Conservation (phyloP, 257 asterid species). For the Gynochthodes officinalis region DNA sequence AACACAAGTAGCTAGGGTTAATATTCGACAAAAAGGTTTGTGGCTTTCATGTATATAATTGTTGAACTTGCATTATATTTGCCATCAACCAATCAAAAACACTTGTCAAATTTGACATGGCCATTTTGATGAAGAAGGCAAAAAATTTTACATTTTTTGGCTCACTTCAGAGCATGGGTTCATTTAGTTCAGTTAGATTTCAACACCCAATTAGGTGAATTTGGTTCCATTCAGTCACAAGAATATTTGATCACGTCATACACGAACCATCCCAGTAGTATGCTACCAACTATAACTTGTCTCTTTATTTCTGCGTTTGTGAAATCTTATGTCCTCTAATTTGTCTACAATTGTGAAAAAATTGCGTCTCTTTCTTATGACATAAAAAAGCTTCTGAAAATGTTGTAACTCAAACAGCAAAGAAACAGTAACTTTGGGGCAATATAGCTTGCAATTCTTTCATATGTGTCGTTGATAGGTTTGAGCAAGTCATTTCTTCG, state of each 20-base stretch:
- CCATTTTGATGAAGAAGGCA: not conserved
- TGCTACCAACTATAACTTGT: no score
- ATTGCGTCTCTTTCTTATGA: not conserved
- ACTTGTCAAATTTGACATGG: not conserved
- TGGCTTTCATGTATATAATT: not conserved
- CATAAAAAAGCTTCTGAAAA: constrained; percentile 1
- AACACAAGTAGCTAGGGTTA: not conserved
- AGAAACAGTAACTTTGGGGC: not conserved
- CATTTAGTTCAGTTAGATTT: constrained; percentile 21
- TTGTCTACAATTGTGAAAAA: no score
- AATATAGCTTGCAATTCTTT: not conserved
- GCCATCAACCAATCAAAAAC: not conserved
- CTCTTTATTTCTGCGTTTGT: no score
- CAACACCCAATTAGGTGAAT: constrained; percentile 23
- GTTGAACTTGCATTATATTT: not conserved
- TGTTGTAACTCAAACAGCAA: not conserved
- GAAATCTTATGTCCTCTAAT: no score
- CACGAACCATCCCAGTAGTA: constrained; percentile 35
- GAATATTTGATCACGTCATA: constrained; percentile 78
- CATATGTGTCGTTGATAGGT: constrained; percentile 19
- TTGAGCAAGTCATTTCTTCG: constrained; percentile 3
- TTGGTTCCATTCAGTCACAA: constrained; percentile 32
- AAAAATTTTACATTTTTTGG: not conserved
- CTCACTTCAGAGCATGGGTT: constrained; percentile 1
- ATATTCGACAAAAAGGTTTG: not conserved